Evolutionary conservation across 2,329 filamentous ascomycete species (phyloP).

Genomic region (Curvularia hawaiiensis): DNA sequence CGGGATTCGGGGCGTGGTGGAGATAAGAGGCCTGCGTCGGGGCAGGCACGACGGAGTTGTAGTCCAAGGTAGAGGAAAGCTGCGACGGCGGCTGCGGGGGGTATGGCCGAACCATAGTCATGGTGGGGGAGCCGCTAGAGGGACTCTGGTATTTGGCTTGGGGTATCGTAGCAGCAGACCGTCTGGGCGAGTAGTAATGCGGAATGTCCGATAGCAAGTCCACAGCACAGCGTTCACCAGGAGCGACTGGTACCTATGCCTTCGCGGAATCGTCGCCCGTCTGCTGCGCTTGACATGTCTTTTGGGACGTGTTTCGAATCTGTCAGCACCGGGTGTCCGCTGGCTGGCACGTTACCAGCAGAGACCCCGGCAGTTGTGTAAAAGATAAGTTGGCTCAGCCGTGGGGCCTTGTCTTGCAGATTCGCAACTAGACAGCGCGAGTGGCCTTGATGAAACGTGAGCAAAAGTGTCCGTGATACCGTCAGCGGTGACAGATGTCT

Average conservation of each 20-base stretch:
- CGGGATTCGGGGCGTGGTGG: conserved; percentile 34
- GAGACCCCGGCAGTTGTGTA: conserved; percentile 30
- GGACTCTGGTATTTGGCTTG: conserved; percentile 7
- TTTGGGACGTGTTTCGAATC: conserved; percentile 19
- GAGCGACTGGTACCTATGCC: conserved; percentile 50
- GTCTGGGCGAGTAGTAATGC: neutral
- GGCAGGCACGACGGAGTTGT: conserved; percentile 30
- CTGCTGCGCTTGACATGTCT: conserved; percentile 48
- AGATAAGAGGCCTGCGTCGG: conserved; percentile 34
- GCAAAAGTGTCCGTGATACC: neutral
- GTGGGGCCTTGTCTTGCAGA: neutral
- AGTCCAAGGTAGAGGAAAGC: conserved; percentile 33
- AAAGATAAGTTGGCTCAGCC: conserved; percentile 11
- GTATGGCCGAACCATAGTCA: conserved; percentile 48
- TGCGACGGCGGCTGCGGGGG: conserved; percentile 42
- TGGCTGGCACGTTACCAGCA: conserved; percentile 35
- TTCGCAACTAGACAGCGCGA: neutral
- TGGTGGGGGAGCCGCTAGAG: conserved; percentile 28
- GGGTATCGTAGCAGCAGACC: conserved; percentile 8
- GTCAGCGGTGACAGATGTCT: neutral
- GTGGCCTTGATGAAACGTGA: neutral
- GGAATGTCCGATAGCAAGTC: conserved; percentile 2
- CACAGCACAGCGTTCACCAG: conserved; percentile 42
- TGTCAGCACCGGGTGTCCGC: conserved; percentile 25
- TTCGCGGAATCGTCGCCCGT: conserved; percentile 49